phyloP scores from a whole-genome alignment of 192 early-diverging fungal species.

The Coemansia biformis region DNA sequence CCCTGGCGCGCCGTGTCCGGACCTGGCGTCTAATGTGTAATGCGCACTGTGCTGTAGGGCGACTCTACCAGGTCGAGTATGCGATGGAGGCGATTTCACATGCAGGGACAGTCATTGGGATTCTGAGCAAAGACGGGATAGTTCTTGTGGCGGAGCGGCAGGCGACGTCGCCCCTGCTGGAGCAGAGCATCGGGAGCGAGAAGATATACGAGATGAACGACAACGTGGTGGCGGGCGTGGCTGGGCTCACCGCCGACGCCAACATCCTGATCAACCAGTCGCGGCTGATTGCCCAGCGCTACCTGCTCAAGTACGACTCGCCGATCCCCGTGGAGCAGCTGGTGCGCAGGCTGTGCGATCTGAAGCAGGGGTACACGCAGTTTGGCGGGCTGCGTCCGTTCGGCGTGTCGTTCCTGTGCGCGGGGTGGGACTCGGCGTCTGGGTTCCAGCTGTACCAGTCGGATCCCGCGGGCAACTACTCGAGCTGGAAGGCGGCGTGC shows the following conservation, averaged over 20 bases:
- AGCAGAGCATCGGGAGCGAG: constrained; percentile 76
- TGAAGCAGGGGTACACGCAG: constrained; percentile 99
- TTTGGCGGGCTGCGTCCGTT: constrained; percentile 97
- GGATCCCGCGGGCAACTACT: constrained; percentile 98
- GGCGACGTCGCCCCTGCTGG: constrained; percentile 87
- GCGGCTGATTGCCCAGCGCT: constrained; percentile 80
- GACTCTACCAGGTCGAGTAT: constrained; percentile 99
- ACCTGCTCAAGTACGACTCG: constrained; percentile 82
- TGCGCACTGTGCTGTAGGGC: constrained; percentile 53
- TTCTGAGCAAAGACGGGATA: constrained; percentile 86
- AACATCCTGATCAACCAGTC: constrained; percentile 92
- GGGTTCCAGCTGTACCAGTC: constrained; percentile 98
- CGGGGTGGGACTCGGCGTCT: constrained; percentile 81
- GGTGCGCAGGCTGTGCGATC: constrained; percentile 90
- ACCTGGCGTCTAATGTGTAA: constrained; percentile 4
- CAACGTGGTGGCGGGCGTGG: constrained; percentile 90
- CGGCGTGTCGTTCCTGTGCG: constrained; percentile 97
- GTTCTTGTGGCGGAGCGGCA: constrained; percentile 97
- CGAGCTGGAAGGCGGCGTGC: constrained; percentile 98
- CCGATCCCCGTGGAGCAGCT: constrained; percentile 92
- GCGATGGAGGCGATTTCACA: constrained; percentile 99
- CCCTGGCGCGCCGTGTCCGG: no score
- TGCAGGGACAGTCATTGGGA: constrained; percentile 90
- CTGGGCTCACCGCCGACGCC: constrained; percentile 93
- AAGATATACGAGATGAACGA: constrained; percentile 97